Evolutionary conservation across 805 yeast genomes (phyloP).

Genomic region (Lipomyces yamadae): DNA sequence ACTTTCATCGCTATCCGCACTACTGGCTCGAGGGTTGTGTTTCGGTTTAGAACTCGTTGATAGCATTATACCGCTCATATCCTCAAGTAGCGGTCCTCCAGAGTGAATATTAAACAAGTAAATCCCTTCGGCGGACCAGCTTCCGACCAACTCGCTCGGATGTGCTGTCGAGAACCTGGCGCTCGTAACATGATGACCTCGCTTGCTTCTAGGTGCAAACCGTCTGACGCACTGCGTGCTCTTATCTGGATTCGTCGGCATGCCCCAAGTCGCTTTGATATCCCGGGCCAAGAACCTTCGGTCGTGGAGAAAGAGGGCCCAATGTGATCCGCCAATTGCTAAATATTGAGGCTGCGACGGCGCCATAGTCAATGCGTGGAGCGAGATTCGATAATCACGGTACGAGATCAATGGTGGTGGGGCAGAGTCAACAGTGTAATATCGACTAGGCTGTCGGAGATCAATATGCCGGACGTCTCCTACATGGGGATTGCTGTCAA

Average conservation of each 20-base stretch:
- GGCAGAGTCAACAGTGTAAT: constrained; percentile 8
- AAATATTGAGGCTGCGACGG: constrained; percentile 35
- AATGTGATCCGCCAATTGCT: constrained; percentile 35
- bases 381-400: constrained; percentile 17
- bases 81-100: constrained; percentile 4
- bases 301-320: constrained; percentile 34
- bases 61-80: background rate
- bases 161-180: constrained; percentile 29
- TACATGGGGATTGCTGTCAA: background rate
- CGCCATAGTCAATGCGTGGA: constrained; percentile 32
- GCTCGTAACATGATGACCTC: constrained; percentile 29
- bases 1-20: background rate
- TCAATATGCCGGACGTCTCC: constrained; percentile 37
- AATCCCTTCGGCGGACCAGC: constrained; percentile 36
- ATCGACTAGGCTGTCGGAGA: constrained; percentile 29
- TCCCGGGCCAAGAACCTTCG: constrained; percentile 30
- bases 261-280: constrained; percentile 22
- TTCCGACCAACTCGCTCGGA: constrained; percentile 35
- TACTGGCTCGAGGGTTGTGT: constrained; percentile 6
- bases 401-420: constrained; percentile 32
- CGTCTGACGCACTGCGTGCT: constrained; percentile 36
- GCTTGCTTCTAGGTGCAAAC: constrained; percentile 21
- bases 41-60: background rate
- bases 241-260: constrained; percentile 17
- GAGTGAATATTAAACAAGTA: constrained; percentile 33